Percentiles rank a stretch among this genome's conserved stretches.
phyloP scores from a whole-genome alignment of 352 stramenopile species.

The Phytopythium vexans region DNA sequence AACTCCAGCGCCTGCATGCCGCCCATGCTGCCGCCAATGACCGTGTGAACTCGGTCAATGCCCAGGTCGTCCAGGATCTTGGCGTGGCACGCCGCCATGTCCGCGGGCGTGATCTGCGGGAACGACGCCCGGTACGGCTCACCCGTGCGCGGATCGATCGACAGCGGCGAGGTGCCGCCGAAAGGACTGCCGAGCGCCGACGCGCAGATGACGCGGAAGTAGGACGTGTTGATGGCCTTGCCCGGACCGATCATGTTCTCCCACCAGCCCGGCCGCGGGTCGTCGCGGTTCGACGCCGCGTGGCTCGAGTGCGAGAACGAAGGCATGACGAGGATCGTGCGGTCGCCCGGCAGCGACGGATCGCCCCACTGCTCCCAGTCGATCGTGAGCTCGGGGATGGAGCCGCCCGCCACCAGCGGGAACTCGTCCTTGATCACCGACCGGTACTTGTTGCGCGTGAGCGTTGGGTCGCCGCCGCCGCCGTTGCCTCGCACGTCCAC shows the following conservation, averaged over 20 bases:
- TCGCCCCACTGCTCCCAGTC: slow-evolving; percentile 86
- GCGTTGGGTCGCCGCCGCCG: slow-evolving; percentile 15
- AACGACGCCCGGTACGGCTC: slow-evolving; percentile 70
- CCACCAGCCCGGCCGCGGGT: slow-evolving; percentile 84
- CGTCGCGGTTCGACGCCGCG: slow-evolving; percentile 75
- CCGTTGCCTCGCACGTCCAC: slow-evolving; percentile 20
- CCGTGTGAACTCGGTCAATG: slow-evolving; percentile 72
- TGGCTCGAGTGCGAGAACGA: slow-evolving; percentile 88
- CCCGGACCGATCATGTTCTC: slow-evolving; percentile 85
- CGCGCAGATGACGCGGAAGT: slow-evolving; percentile 85
- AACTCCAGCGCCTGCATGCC: slow-evolving; percentile 89
- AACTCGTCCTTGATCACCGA: slow-evolving; percentile 65
- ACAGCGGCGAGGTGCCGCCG: slow-evolving; percentile 74
- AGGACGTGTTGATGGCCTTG: slow-evolving; percentile 86
- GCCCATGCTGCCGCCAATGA: slow-evolving; percentile 87
- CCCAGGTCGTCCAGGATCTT: slow-evolving; percentile 77
- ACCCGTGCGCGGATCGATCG: slow-evolving; percentile 54
- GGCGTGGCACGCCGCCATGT: slow-evolving; percentile 79
- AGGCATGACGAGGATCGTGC: slow-evolving; percentile 79
- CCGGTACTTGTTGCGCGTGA: slow-evolving; percentile 74
- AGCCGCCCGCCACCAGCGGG: slow-evolving; percentile 45
- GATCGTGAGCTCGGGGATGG: slow-evolving; percentile 55
- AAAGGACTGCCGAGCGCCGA: slow-evolving; percentile 84
- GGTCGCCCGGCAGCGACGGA: slow-evolving; percentile 53
- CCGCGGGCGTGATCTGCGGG: slow-evolving; percentile 78